phyloP scores from a whole-genome alignment of 371 early-diverging fungal genomes.

The Lichtheimia hyalospora region DNA sequence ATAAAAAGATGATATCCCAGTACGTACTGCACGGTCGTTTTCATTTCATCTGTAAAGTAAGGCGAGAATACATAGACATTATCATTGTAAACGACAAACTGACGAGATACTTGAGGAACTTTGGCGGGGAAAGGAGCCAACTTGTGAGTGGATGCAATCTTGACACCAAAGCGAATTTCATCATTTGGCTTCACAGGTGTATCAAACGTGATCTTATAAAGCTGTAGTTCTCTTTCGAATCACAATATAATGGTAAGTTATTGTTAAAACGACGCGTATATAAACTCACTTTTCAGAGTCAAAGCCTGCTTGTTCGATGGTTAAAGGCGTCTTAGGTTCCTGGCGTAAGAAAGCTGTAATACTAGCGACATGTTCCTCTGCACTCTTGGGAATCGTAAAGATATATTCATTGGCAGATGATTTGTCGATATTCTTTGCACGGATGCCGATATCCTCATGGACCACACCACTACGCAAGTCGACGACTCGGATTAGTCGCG shows the following conservation, averaged over 20 bases:
- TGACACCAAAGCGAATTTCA: conserved; percentile 69
- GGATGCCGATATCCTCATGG: conserved; percentile 61
- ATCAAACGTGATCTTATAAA: conserved; percentile 65
- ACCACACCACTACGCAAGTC: conserved; percentile 64
- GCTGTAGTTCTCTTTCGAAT: conserved; percentile 43
- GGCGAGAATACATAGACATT: conserved; percentile 64
- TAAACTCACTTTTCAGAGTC: conserved; percentile 41
- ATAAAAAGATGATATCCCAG: too few relatives aligned
- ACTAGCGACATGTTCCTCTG: conserved; percentile 36
- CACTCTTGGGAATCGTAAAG: conserved; percentile 44
- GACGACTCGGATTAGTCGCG: conserved; percentile 62
- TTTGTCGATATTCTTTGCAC: conserved; percentile 52
- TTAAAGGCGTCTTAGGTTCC: conserved; percentile 46
- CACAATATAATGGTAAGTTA: not conserved
- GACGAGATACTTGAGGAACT: conserved; percentile 71
- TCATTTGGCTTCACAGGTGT: conserved; percentile 61
- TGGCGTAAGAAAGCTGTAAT: conserved; percentile 52
- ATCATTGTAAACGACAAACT: conserved; percentile 62
- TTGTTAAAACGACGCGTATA: not conserved
- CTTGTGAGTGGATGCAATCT: conserved; percentile 54
- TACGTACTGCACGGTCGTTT: conserved; percentile 76
- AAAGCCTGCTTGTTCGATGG: conserved; percentile 29
- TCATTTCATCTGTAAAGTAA: conserved; percentile 74
- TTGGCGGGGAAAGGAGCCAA: conserved; percentile 71
- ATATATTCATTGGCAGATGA: conserved; percentile 53